Conservation (phyloP, 73 alveolate genomes). For the Blepharisma japonicum region DNA sequence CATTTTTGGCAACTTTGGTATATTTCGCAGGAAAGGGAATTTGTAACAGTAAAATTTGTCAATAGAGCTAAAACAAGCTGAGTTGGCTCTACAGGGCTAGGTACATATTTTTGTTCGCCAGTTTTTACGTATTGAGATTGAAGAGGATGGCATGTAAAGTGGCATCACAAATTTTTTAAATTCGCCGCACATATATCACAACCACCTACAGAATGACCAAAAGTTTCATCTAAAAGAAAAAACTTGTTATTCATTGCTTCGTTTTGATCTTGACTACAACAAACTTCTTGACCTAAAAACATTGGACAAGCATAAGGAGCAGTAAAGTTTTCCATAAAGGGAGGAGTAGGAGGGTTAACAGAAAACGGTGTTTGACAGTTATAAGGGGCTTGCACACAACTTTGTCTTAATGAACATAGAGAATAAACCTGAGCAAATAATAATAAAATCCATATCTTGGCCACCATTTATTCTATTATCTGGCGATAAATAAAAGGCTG, state of each 20-base stretch:
- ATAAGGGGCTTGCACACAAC: too few relatives aligned
- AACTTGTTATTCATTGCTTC: slow-evolving; percentile 22
- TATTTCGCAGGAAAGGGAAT: slow-evolving; percentile 8
- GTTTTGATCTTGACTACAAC: slow-evolving; percentile 28
- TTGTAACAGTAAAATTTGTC: slow-evolving; percentile 2
- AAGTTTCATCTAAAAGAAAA: not conserved
- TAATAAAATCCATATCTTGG: too few relatives aligned
- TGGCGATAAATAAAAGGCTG: too few relatives aligned
- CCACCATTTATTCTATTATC: too few relatives aligned
- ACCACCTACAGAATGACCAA: slow-evolving; percentile 31
- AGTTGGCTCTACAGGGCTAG: slow-evolving; percentile 18
- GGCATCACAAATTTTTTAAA: slow-evolving; percentile 20
- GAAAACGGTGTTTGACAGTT: too few relatives aligned
- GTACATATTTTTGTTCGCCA: not conserved
- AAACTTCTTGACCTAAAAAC: slow-evolving; percentile 23
- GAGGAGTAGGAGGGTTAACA: too few relatives aligned
- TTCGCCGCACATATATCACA: slow-evolving; percentile 39
- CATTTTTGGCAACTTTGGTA: slow-evolving; percentile 2
- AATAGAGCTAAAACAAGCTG: not conserved
- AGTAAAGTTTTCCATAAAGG: too few relatives aligned
- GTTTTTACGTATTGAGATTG: slow-evolving; percentile 17
- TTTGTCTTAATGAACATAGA: too few relatives aligned
- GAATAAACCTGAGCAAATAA: too few relatives aligned
- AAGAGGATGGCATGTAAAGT: slow-evolving; percentile 25
- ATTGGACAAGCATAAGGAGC: slow-evolving; percentile 21